phyloP scores from a whole-genome alignment of 176 grass and related monocot species.

The Hordeum marinum region DNA sequence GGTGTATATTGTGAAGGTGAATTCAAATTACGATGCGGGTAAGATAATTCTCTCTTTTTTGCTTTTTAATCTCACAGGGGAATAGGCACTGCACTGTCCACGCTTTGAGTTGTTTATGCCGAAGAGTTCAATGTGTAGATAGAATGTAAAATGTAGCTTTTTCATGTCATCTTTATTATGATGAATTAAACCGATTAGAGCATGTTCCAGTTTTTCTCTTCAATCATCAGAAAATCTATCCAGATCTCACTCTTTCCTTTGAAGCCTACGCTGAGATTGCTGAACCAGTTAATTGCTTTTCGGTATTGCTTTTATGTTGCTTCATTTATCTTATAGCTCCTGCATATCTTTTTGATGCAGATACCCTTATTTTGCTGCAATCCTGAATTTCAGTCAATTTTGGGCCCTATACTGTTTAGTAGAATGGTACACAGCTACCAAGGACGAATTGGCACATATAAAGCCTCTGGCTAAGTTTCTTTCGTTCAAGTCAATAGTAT shows the following conservation, averaged over 20 bases:
- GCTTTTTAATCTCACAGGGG: background rate
- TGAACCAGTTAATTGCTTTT: slow-evolving; percentile 4
- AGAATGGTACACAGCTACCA: slow-evolving; percentile 88
- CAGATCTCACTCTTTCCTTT: background rate
- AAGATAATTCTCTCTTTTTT: slow-evolving; percentile 34
- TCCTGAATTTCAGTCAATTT: slow-evolving; percentile 96
- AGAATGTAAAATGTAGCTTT: background rate
- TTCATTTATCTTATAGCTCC: slow-evolving; percentile 14
- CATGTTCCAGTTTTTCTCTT: background rate
- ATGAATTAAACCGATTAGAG: background rate
- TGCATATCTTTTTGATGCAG: slow-evolving; percentile 41
- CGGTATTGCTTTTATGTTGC: slow-evolving; percentile 15
- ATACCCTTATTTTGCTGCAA: slow-evolving; percentile 80
- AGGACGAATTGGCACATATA: slow-evolving; percentile 84
- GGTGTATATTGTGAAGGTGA: slow-evolving; percentile 91
- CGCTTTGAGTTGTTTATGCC: background rate
- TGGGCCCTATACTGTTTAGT: slow-evolving; percentile 97
- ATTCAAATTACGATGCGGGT: slow-evolving; percentile 92
- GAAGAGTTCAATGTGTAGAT: background rate
- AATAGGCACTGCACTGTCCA: background rate
- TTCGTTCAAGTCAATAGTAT: slow-evolving; percentile 93
- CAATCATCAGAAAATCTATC: background rate
- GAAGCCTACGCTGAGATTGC: slow-evolving; percentile 1
- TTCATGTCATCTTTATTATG: background rate
- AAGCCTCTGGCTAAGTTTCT: slow-evolving; percentile 93